phyloP scores from a whole-genome alignment of 2,329 filamentous ascomycete genomes.

The Aspergillus sp. region DNA sequence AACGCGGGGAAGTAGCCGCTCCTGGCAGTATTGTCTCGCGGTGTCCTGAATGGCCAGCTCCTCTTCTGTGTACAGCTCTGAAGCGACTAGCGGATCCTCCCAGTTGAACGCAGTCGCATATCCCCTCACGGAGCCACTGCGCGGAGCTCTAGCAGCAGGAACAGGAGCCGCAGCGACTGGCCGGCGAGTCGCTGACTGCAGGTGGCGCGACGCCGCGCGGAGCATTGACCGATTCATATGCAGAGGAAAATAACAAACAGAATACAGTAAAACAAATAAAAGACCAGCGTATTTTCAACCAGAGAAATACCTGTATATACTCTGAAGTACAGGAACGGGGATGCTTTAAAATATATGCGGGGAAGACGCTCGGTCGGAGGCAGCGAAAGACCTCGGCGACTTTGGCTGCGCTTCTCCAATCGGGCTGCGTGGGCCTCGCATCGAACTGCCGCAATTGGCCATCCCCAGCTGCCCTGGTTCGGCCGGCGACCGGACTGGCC shows the following conservation, averaged over 20 bases:
- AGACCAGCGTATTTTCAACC: no score
- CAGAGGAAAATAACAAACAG: slow-evolving; percentile 1
- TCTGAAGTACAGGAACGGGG: no score
- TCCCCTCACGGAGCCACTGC: slow-evolving; percentile 10
- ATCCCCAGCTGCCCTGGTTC: no score
- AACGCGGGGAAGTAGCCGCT: slow-evolving; percentile 73
- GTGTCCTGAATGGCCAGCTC: slow-evolving; percentile 84
- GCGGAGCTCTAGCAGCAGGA: no score
- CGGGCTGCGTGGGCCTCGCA: not conserved
- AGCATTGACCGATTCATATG: slow-evolving; percentile 26
- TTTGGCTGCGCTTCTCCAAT: slow-evolving; percentile 3
- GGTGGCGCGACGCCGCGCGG: slow-evolving; percentile 21
- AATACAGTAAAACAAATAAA: no score
- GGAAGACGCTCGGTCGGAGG: slow-evolving; percentile 5
- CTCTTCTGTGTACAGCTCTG: slow-evolving; percentile 75
- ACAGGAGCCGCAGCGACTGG: slow-evolving; percentile 11
- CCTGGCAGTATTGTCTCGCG: slow-evolving; percentile 88
- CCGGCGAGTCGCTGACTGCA: slow-evolving; percentile 14
- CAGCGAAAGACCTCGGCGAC: slow-evolving; percentile 21
- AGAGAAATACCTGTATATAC: no score
- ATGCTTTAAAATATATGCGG: slow-evolving; percentile 8
- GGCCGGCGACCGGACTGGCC: no score
- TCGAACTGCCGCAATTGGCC: not conserved
- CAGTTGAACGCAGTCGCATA: slow-evolving; percentile 61
- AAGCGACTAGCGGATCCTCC: slow-evolving; percentile 74